A percentile compares a stretch with the other conserved stretches of the same genome.
phyloP scores from a whole-genome alignment of 2,329 filamentous ascomycete species.

The Didymella lethalis region DNA sequence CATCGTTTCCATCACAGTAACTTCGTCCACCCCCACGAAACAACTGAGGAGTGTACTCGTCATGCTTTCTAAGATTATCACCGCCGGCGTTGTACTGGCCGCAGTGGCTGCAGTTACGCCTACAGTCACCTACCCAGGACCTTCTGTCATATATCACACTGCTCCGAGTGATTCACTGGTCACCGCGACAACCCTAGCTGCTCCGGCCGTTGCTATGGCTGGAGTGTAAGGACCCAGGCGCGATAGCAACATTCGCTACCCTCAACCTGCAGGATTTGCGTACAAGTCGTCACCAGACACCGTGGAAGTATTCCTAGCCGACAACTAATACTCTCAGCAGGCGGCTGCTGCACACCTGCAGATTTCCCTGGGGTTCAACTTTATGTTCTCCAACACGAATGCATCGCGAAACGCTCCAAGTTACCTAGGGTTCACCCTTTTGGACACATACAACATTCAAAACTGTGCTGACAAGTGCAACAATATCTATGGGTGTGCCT shows the following conservation, averaged over 20 bases:
- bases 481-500: constrained; percentile 9
- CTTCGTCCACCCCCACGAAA: not conserved
- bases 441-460: constrained; percentile 7
- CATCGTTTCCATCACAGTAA: not conserved
- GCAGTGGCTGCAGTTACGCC: constrained; percentile 4
- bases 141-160: constrained; percentile 9
- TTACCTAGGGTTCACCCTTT: constrained; percentile 1
- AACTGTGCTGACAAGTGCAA: constrained; percentile 21
- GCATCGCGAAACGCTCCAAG: constrained; percentile 6
- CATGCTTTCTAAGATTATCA: constrained; percentile 3
- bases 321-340: constrained; percentile 1
- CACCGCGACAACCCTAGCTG: constrained; percentile 7
- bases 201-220: not conserved
- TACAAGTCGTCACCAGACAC: constrained; percentile 2
- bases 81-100: not conserved
- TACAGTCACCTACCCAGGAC: constrained; percentile 1
- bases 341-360: not conserved
- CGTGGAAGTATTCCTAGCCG: not conserved
- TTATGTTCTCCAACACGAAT: constrained; percentile 4
- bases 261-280: constrained; percentile 2
- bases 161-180: constrained; percentile 3
- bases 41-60: too few species aligned
- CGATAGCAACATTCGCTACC: constrained; percentile 1
- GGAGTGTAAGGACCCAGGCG: not conserved
- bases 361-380: not conserved